Evolutionary conservation across 2,329 filamentous ascomycete genomes (phyloP).

Genomic region (Chaetomiaceae sp.): DNA sequence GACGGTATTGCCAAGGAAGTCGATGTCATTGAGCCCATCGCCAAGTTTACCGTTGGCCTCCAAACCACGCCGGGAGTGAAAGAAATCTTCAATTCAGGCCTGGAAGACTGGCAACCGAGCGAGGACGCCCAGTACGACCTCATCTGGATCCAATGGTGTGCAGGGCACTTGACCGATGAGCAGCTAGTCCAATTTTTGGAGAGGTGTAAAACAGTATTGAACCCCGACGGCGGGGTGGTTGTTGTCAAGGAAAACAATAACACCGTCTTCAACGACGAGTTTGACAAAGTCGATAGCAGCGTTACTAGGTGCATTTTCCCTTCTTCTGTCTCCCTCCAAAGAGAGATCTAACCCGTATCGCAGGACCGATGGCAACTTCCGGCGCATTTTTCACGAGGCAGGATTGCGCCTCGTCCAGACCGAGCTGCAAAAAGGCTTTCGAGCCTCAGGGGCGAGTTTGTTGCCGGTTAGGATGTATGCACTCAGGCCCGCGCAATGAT

Average conservation of each 20-base stretch:
- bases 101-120: constrained; percentile 63
- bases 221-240: constrained; percentile 48
- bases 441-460: constrained; percentile 47
- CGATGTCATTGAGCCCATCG: constrained; percentile 81
- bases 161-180: constrained; percentile 72
- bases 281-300: constrained; percentile 70
- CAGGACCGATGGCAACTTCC: constrained; percentile 69
- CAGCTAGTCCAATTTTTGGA: constrained; percentile 65
- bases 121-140: constrained; percentile 61
- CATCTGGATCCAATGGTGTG: constrained; percentile 89
- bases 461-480: constrained; percentile 77
- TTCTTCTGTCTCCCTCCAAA: background rate
- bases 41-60: constrained; percentile 69
- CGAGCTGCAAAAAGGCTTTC: constrained; percentile 70
- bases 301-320: constrained; percentile 57
- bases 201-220: constrained; percentile 49
- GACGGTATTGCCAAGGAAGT: constrained; percentile 61
- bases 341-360: constrained; percentile 8
- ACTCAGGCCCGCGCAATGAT: constrained; percentile 47
- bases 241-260: constrained; percentile 78
- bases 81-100: constrained; percentile 62
- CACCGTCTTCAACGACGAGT: constrained; percentile 58
- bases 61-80: constrained; percentile 53
- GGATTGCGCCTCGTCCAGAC: constrained; percentile 64
- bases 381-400: constrained; percentile 62